phyloP scores from a whole-genome alignment of 441 rosid species.

The Capsella rubella region DNA sequence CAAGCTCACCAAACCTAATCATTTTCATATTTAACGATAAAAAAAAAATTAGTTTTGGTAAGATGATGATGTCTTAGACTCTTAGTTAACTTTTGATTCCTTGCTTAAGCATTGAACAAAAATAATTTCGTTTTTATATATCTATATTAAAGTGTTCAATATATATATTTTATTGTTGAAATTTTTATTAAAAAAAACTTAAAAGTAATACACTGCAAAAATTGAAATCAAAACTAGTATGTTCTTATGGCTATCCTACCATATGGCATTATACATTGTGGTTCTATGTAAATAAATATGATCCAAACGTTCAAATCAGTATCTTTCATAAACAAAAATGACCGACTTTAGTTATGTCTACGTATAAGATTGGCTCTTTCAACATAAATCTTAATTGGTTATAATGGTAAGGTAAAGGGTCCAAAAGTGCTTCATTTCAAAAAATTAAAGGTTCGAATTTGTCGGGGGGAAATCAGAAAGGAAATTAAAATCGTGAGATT shows the following conservation, averaged over 20 bases:
- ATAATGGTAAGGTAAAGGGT: not conserved
- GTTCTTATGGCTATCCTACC: not conserved
- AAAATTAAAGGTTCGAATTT: not conserved
- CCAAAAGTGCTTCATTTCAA: not conserved
- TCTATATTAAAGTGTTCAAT: not conserved
- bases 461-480: not conserved
- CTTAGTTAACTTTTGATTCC: not conserved
- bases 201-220: not conserved
- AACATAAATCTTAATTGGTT: not conserved
- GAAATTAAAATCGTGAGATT: not conserved
- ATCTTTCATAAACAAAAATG: not conserved
- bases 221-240: not conserved
- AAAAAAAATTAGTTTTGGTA: constrained; percentile 11
- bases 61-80: constrained; percentile 6
- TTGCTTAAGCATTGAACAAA: not conserved
- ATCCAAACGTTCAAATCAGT: not conserved
- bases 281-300: not conserved
- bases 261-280: no score
- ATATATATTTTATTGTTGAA: not conserved
- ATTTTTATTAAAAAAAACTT: not conserved
- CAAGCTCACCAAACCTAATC: constrained; percentile 37
- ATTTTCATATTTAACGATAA: constrained; percentile 21
- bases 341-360: not conserved
- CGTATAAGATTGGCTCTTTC: not conserved
- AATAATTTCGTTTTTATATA: not conserved